Evolutionary conservation across 805 yeast species (phyloP), one percentile per base, ranked within the genome.

Genomic region (Wickerhamomyces tratensis): DNA sequence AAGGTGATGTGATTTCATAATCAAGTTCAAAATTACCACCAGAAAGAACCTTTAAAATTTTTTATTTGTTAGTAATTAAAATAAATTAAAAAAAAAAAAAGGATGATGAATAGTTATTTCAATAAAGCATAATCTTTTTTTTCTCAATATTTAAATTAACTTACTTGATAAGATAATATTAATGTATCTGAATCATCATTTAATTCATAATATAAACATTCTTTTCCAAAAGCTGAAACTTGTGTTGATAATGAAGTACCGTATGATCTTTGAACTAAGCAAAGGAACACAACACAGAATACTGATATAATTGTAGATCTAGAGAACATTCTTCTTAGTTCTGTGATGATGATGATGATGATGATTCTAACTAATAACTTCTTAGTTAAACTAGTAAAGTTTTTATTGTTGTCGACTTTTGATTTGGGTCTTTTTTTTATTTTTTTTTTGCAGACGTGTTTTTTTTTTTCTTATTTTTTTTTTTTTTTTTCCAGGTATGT

Each of bases 11-110:
- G 48, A 79, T 76, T 44, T 71, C 68, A 56, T 77, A 79, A 56
- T 79, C 83, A 42, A 79, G 74, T 57, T 79, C 85, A 51, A 78
- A 79, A 43, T 78, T 69, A 14, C 86, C 86, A 47, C 86, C 86
- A 40, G 76, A 71, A 51, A 79, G 71, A 42, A 79, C 82, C 35
- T 48, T 7, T 11, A 2, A 11, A 47, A 33, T 20, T 20, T 20
- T 20, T 20, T 4, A 20, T 20, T 20, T 4, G 20, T 20, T 20
- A 20, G 20, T 20, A 33, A 48, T 46, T 30, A 46, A 41, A 12
- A 48, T 39, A n/a, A n/a, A n/a, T n/a, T n/a, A n/a, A n/a, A n/a
- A n/a, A n/a, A n/a, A n/a, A n/a, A n/a, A n/a, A n/a, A n/a, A n/a
- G n/a, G n/a, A n/a, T n/a, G n/a, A n/a, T n/a, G n/a, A n/a, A n/a